Conservation (phyloP, 1,284 basidiomycete genomes). For the Malassezia brasiliensis region DNA sequence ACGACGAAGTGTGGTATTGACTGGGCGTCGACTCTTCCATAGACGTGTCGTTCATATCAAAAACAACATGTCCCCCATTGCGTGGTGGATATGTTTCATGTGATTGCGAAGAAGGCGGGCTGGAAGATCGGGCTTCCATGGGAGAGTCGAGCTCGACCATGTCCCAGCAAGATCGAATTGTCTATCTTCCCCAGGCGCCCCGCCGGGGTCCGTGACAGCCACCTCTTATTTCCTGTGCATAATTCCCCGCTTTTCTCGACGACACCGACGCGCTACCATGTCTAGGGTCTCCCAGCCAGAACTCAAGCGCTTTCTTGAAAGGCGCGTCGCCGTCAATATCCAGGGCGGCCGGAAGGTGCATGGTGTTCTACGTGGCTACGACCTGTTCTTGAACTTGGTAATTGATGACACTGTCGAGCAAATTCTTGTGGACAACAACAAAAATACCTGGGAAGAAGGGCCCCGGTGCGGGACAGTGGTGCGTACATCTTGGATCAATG, state of each 20-base stretch:
- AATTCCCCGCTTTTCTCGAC: neutral
- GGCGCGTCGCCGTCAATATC: slow-evolving; percentile 84
- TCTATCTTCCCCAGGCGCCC: too few relatives aligned
- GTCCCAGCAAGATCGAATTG: too few relatives aligned
- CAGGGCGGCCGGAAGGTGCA: slow-evolving; percentile 93
- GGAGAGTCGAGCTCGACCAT: too few relatives aligned
- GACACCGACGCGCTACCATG: slow-evolving; percentile 18
- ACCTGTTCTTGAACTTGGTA: slow-evolving; percentile 96
- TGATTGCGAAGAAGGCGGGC: neutral
- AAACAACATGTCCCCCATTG: neutral
- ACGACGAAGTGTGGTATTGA: neutral
- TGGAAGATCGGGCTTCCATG: too few relatives aligned
- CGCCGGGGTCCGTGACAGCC: too few relatives aligned
- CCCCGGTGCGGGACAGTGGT: slow-evolving; percentile 41
- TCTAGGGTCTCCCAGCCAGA: slow-evolving; percentile 45
- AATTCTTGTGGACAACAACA: slow-evolving; percentile 63
- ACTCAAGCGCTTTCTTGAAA: slow-evolving; percentile 77
- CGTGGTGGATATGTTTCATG: neutral
- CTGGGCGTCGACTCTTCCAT: neutral
- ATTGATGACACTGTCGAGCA: slow-evolving; percentile 92
- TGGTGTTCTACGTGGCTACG: slow-evolving; percentile 90
- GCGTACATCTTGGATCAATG: slow-evolving; percentile 16
- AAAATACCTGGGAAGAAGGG: slow-evolving; percentile 51
- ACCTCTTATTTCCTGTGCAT: neutral
- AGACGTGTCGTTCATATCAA: slow-evolving; percentile 1